phyloP scores from a whole-genome alignment of 2,329 filamentous ascomycete species.

The Sclerotinia subarctica region DNA sequence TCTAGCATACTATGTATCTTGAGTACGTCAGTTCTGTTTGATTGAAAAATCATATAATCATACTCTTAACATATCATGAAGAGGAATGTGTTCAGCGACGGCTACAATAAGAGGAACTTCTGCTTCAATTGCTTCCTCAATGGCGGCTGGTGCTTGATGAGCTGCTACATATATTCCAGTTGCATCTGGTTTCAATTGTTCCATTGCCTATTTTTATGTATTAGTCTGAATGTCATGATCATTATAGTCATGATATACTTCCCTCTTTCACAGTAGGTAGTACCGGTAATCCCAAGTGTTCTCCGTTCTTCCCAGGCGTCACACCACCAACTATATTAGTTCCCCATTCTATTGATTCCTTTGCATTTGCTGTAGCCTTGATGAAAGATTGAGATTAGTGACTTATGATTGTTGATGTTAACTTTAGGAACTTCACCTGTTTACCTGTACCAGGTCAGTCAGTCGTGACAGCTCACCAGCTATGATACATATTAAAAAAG shows the following conservation, averaged over 20 bases:
- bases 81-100: conserved; percentile 71
- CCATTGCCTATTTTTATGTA: conserved; percentile 53
- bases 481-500: neutral
- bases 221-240: conserved; percentile 7
- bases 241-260: conserved; percentile 1
- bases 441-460: conserved; percentile 12
- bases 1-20: conserved; percentile 66
- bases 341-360: conserved; percentile 72
- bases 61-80: conserved; percentile 69
- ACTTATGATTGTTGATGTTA: conserved; percentile 12
- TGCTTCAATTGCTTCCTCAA: conserved; percentile 75
- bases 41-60: conserved; percentile 25
- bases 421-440: conserved; percentile 35
- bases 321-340: conserved; percentile 79
- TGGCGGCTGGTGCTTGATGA: conserved; percentile 67
- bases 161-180: conserved; percentile 79
- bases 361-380: conserved; percentile 71
- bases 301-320: conserved; percentile 64
- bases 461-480: no score
- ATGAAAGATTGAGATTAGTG: conserved; percentile 1
- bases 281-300: conserved; percentile 71
- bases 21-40: neutral
- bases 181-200: conserved; percentile 69
- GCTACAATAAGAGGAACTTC: conserved; percentile 73
- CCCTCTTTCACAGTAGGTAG: conserved; percentile 63